Conservation (phyloP, 805 yeast genomes). For the Ogataea allantospora region DNA sequence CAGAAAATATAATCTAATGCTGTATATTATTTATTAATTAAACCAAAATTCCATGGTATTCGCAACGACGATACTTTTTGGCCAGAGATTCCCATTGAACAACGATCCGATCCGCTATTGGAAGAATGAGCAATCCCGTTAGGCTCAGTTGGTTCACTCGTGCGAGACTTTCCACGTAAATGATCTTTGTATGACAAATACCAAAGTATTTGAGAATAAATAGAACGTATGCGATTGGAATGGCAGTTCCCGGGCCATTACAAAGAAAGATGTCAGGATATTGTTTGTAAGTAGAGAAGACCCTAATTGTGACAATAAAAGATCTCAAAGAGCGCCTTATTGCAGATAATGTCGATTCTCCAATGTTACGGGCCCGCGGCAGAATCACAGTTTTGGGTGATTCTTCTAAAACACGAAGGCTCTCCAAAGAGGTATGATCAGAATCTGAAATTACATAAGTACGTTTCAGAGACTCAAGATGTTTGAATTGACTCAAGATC, state of each 20-base stretch:
- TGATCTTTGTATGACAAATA: conserved; percentile 49
- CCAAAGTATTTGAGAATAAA: conserved; percentile 50
- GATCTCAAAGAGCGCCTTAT: conserved; percentile 35
- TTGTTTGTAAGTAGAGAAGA: conserved; percentile 9
- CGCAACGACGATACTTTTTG: conserved; percentile 53
- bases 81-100: conserved; percentile 85
- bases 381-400: conserved; percentile 24
- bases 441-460: conserved; percentile 41
- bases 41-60: conserved; percentile 75
- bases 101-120: conserved; percentile 70
- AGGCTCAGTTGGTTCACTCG: conserved; percentile 73
- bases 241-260: conserved; percentile 85
- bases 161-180: conserved; percentile 87
- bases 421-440: conserved; percentile 43
- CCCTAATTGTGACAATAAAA: conserved; percentile 22
- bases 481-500: conserved; percentile 44
- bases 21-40: conserved; percentile 26
- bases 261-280: conserved; percentile 37
- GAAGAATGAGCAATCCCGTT: conserved; percentile 69
- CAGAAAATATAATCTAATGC: conserved; percentile 3
- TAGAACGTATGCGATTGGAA: conserved; percentile 62
- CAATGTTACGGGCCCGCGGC: conserved; percentile 39
- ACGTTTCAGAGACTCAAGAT: conserved; percentile 22
- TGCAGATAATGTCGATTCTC: conserved; percentile 35
- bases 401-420: conserved; percentile 39